Base-by-base conservation (phyloP, 176 grass and related monocot species). In the Aegilops tauschii region DNA sequence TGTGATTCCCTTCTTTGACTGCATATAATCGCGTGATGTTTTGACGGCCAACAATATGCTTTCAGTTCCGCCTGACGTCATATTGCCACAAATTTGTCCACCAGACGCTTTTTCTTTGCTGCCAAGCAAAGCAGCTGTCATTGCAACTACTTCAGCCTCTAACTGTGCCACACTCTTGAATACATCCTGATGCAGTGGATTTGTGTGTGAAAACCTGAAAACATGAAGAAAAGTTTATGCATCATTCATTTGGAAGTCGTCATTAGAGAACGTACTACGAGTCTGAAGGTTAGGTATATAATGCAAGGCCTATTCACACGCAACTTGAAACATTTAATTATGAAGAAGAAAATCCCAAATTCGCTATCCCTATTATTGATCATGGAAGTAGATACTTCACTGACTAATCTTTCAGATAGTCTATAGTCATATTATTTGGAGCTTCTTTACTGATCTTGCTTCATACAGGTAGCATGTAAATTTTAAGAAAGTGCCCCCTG, bases 1-100 rank as follows among this genome's bases (percentile, higher is more conserved):
- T 85, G 89, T 91, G 54, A 98, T 96, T 32, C 97, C 97, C 81
- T 94, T 96, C 39, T 96, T 98, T 45, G 82, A 82, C 44, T 50
- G 88, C 97, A 98, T 98, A 94, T 96, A 98, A 69, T 98, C 97
- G 4, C 97, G 92, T 21, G 97, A 66, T 83, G 97, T 88, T 92
- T 98, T 98, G 77, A 98, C 94, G 82, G 97, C 97, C 85, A 98
- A 91, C 17, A 98, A 35, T 85, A 98, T 98, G 86, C 97, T 98
- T 84, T 98, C 97, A 12, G 97, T 98, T 71, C 97, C 97, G 2
- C 97, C 97, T 61, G 97, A 98, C 78, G 97, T 98, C 97, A 96
- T 98, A 76, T 98, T 98, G 52, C 97, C 97, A 54, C 97, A 98
- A 76, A 98, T 92, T 88, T 98, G 88, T 64, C 97, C 97, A 25